Evolutionary conservation across 345 rosid species (phyloP).

Genomic region (Eucalyptus cloeziana): DNA sequence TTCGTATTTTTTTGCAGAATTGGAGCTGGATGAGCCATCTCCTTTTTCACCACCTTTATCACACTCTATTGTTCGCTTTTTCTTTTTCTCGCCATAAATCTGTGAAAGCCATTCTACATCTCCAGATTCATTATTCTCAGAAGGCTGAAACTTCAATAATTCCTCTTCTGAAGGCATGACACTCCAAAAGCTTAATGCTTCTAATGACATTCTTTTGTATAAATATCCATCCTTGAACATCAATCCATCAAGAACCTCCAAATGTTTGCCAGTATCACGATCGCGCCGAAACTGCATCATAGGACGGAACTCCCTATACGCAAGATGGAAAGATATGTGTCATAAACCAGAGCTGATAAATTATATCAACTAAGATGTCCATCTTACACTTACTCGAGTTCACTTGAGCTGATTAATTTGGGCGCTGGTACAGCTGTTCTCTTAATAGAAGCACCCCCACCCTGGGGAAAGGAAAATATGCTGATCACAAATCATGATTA

Average conservation of each 20-base stretch:
- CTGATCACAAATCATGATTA: background rate
- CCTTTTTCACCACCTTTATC: constrained; percentile 58
- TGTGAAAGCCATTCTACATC: constrained; percentile 84
- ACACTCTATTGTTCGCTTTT: constrained; percentile 24
- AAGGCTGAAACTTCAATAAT: constrained; percentile 59
- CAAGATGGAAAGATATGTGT: background rate
- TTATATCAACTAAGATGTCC: background rate
- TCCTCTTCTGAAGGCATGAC: constrained; percentile 69
- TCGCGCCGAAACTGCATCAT: constrained; percentile 71
- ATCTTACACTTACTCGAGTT: constrained; percentile 93
- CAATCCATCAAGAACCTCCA: constrained; percentile 73
- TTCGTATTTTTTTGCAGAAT: constrained; percentile 29
- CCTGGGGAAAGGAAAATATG: constrained; percentile 18
- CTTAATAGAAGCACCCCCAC: constrained; percentile 56
- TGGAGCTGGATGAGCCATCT: constrained; percentile 48
- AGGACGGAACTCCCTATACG: constrained; percentile 79
- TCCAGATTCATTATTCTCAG: constrained; percentile 47
- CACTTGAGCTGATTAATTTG: constrained; percentile 76
- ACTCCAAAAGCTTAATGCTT: constrained; percentile 64
- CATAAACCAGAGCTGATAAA: background rate
- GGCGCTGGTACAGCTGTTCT: constrained; percentile 52
- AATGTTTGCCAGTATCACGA: constrained; percentile 58
- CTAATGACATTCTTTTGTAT: constrained; percentile 67
- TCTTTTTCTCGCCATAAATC: constrained; percentile 71
- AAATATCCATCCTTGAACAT: constrained; percentile 88